Percentiles rank a stretch among this genome's conserved stretches.
Evolutionary conservation across 2,329 filamentous ascomycete species (phyloP).

Genomic region (Myriosclerotinia scirpicola): DNA sequence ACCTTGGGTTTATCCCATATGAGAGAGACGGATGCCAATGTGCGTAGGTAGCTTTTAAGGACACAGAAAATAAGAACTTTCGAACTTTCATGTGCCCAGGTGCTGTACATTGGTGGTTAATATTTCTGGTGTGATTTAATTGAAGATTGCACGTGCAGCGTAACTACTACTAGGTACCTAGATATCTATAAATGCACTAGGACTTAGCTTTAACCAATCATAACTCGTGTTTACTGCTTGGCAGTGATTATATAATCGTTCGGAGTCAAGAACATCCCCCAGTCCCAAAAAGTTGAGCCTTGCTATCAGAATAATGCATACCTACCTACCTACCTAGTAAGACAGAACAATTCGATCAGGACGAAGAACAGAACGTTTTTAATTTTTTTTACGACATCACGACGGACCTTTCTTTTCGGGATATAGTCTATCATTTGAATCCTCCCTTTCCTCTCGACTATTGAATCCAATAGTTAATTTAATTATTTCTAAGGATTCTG

Average conservation of each 20-base stretch:
- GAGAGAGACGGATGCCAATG: background rate
- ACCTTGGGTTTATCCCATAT: background rate
- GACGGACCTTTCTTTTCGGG: slow-evolving; percentile 1
- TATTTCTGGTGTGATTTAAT: no score
- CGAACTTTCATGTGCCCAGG: no score
- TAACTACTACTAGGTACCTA: no score
- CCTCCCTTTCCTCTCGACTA: background rate
- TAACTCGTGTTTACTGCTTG: fast-evolving
- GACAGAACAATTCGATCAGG: slow-evolving; percentile 5
- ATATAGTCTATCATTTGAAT: background rate
- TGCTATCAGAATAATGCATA: slow-evolving; percentile 1
- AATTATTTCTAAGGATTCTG: background rate
- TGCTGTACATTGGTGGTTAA: no score
- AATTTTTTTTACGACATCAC: slow-evolving; percentile 17
- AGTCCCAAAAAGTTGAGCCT: slow-evolving; percentile 17
- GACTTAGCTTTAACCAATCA: background rate
- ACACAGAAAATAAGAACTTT: background rate
- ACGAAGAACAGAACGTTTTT: slow-evolving; percentile 6
- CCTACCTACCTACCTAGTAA: no score
- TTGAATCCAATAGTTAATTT: background rate
- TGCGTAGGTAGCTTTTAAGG: background rate
- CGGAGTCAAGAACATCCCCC: slow-evolving; percentile 3
- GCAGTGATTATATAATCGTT: slow-evolving; percentile 12
- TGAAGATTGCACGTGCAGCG: background rate
- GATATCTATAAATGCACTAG: no score